Percentiles rank a stretch among this genome's conserved stretches.
These are phyloP conservation scores for Periconia sp. DNA, from an alignment of 2,329 filamentous ascomycete genomes.

Conservation along the genomic window DNA sequence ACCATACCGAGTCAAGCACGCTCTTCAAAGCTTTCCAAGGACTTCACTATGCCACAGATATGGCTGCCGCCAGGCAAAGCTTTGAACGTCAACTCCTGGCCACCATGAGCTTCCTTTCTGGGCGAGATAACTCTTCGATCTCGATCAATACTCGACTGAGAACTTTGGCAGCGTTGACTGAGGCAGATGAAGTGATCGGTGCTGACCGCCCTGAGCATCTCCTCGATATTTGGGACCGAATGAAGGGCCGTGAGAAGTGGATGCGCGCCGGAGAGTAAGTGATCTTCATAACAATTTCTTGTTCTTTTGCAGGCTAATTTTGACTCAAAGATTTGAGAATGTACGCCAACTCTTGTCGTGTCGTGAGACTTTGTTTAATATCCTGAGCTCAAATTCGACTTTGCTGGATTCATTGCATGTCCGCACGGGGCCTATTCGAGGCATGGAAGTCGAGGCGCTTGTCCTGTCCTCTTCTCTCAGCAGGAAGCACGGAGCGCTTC, in stretches of 20 bases:
- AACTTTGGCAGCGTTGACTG: constrained; percentile 73
- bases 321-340: constrained; percentile 70
- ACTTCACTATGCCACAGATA: constrained; percentile 70
- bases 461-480: constrained; percentile 77
- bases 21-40: constrained; percentile 83
- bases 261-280: constrained; percentile 80
- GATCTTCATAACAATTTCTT: too few relatives aligned
- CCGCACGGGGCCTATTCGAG: constrained; percentile 66
- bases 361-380: constrained; percentile 80
- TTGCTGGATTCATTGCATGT: constrained; percentile 68
- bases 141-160: constrained; percentile 34
- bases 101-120: constrained; percentile 48
- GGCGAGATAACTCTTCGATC: constrained; percentile 29
- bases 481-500: constrained; percentile 78
- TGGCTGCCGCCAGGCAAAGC: constrained; percentile 59
- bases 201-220: constrained; percentile 66
- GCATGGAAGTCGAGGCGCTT: constrained; percentile 78
- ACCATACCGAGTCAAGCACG: constrained; percentile 68
- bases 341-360: constrained; percentile 82
- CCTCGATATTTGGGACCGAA: constrained; percentile 65
- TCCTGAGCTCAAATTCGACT: constrained; percentile 72
- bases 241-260: constrained; percentile 74
- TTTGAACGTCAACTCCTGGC: constrained; percentile 67
- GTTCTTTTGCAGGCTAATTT: constrained; percentile 5
- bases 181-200: constrained; percentile 79